Evolutionary conservation across 1,139 yeast genomes (phyloP).

Genomic region (Diutina ranongensis): DNA sequence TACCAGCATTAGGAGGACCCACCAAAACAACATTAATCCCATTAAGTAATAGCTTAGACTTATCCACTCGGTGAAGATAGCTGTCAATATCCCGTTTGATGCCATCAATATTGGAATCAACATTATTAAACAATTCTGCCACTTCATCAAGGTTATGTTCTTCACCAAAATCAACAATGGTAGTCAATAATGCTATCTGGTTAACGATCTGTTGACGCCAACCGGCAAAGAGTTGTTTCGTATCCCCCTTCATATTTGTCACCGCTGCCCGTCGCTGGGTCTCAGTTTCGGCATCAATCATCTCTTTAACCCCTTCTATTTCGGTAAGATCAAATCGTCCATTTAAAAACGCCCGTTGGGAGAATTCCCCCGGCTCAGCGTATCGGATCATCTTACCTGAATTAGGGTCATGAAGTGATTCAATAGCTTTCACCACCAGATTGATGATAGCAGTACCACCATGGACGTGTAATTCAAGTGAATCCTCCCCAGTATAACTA

Average conservation of each 20-base stretch:
- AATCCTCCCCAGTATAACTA: slow-evolving; percentile 92
- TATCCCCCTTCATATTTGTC: slow-evolving; percentile 59
- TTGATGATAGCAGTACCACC: slow-evolving; percentile 85
- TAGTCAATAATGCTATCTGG: slow-evolving; percentile 67
- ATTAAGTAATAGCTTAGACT: slow-evolving; percentile 53
- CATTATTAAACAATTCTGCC: slow-evolving; percentile 35
- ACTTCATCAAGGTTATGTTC: slow-evolving; percentile 73
- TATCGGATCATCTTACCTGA: slow-evolving; percentile 43
- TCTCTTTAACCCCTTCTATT: slow-evolving; percentile 78
- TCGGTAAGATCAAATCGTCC: slow-evolving; percentile 66
- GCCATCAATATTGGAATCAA: slow-evolving; percentile 27
- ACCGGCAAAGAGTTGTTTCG: slow-evolving; percentile 35
- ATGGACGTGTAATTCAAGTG: slow-evolving; percentile 78
- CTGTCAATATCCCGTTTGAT: slow-evolving; percentile 33
- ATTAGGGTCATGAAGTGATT: slow-evolving; percentile 30
- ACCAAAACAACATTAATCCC: slow-evolving; percentile 68
- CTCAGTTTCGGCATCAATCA: slow-evolving; percentile 94
- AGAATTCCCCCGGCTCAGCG: slow-evolving; percentile 92
- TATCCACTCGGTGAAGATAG: slow-evolving; percentile 40
- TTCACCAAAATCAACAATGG: slow-evolving; percentile 93
- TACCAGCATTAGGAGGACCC: slow-evolving; percentile 97
- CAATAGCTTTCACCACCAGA: slow-evolving; percentile 58
- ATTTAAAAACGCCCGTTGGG: slow-evolving; percentile 68
- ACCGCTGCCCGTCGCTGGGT: slow-evolving; percentile 69
- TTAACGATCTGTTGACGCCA: slow-evolving; percentile 66